Conservation (phyloP, 1,284 basidiomycete species). For the Cutaneotrichosporon curvatum region DNA sequence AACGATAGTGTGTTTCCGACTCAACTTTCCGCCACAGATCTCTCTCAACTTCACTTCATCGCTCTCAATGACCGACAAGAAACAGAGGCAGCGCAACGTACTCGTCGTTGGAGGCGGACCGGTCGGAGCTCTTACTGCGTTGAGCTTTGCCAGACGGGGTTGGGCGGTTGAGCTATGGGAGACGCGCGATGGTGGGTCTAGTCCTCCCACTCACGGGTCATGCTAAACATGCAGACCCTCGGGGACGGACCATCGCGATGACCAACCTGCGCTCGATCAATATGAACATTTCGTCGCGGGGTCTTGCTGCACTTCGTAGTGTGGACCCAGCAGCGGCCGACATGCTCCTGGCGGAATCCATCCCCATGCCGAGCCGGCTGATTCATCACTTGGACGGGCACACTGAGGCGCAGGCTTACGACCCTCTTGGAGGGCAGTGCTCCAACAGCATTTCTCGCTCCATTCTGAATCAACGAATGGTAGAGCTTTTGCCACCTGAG, state of each 20-base stretch:
- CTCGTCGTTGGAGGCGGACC: conserved; percentile 75
- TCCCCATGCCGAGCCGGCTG: conserved; percentile 94
- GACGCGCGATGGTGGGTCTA: conserved; percentile 63
- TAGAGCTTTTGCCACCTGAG: conserved; percentile 55
- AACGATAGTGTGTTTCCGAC: too few relatives aligned
- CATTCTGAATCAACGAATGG: conserved; percentile 76
- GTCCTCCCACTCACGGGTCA: too few relatives aligned
- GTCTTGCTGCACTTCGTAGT: conserved; percentile 74
- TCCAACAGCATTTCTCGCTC: conserved; percentile 90
- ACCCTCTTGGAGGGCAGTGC: conserved; percentile 72
- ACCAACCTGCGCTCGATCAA: conserved; percentile 73
- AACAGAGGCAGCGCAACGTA: conserved; percentile 31
- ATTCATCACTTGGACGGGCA: conserved; percentile 72
- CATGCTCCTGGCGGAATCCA: conserved; percentile 67
- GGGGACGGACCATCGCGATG: conserved; percentile 32
- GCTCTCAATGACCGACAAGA: background rate
- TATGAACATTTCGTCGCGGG: conserved; percentile 87
- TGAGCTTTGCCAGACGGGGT: conserved; percentile 76
- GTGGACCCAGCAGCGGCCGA: conserved; percentile 69
- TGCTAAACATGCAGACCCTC: conserved; percentile 28
- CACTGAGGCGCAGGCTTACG: conserved; percentile 75
- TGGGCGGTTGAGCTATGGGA: conserved; percentile 90
- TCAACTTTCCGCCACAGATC: too few relatives aligned
- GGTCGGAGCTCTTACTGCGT: conserved; percentile 85
- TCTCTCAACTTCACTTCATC: too few relatives aligned